Evolutionary conservation across 495 filamentous ascomycete species (phyloP), one percentile per base, ranked within the genome.

Genomic region (Neurospora hispaniola): DNA sequence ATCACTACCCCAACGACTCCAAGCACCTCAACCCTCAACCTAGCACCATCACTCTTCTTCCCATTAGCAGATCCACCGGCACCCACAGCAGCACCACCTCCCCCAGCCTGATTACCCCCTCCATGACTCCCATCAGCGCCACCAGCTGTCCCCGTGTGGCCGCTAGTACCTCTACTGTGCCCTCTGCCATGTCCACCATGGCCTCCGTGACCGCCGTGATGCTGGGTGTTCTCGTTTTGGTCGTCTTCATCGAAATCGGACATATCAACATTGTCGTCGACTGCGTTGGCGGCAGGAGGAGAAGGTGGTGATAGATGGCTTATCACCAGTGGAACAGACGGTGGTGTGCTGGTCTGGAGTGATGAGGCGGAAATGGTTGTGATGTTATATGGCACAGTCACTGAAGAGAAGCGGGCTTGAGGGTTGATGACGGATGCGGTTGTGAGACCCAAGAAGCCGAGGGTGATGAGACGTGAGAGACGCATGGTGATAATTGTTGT

Each of bases 341-440:
- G 2, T 2, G 0, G 0, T 9, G 6, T 1, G 6, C 5, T 31
- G 27, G 54, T 16, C 12, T 18, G 23, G 27, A 4, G 12, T 3
- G 20, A 23, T 54, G 11, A 16, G 54, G 18, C n/a, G 20, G 35
- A 38, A 38, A 0, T 54, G 20, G 2, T 54, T 23, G 10, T 20
- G 16, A 0, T 16, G 11, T 31, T 0, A 35, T 6, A 2, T 6
- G 23, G 23, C 4, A 31, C 5, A 4, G 5, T 62, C 14, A 9
- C 27, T 4, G 54, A 35, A 8, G 27, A 0, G 6, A 0, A 0
- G 6, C 12, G 54, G 54, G 27, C 3, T 18, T 62, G 54, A 0
- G 27, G 27, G 14, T 18, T 18, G 27, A 66, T 35, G 2, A 66
- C 27, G 6, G 54, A 35, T 18, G 54, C 27, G 23, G 14, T 35